These are phyloP conservation scores for Exophiala mesophila DNA, from an alignment of 2,329 filamentous ascomycete species.

Conservation along the genomic window DNA sequence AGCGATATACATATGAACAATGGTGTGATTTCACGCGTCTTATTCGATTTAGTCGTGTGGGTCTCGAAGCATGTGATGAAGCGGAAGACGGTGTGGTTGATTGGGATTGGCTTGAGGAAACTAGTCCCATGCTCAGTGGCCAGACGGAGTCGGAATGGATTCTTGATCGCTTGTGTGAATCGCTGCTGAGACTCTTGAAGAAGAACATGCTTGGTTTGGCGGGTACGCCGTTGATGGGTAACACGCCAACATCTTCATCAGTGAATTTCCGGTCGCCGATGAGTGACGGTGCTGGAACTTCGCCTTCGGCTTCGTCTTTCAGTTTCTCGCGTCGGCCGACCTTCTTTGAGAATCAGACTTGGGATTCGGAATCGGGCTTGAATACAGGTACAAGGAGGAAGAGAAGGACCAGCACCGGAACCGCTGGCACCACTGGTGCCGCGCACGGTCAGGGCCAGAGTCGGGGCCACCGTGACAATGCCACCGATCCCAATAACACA, in stretches of 20 bases:
- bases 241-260: conserved; percentile 2
- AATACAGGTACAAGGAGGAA: background rate
- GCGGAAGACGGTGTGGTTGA: conserved; percentile 57
- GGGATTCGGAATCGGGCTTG: too few relatives aligned
- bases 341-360: conserved; percentile 2
- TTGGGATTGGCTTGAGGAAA: conserved; percentile 69
- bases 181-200: conserved; percentile 44
- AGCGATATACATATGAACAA: conserved; percentile 72
- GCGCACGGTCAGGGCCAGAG: conserved; percentile 7
- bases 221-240: conserved; percentile 3
- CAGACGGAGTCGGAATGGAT: conserved; percentile 63
- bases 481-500: too few relatives aligned
- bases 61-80: conserved; percentile 39
- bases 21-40: conserved; percentile 81
- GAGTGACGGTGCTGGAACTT: too few relatives aligned
- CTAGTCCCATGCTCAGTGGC: conserved; percentile 61
- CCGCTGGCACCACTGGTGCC: background rate
- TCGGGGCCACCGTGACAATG: background rate
- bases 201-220: conserved; percentile 17
- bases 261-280: conserved; percentile 6
- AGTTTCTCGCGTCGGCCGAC: conserved; percentile 9
- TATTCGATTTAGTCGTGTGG: conserved; percentile 53
- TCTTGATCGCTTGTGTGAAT: conserved; percentile 61
- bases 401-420: background rate
- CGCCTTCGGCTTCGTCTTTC: conserved; percentile 7